A percentile compares a stretch with the other conserved stretches of the same genome.
These are phyloP conservation scores for Auricularia sp. DNA, from an alignment of 768 basidiomycete genomes.

Conservation along the genomic window DNA sequence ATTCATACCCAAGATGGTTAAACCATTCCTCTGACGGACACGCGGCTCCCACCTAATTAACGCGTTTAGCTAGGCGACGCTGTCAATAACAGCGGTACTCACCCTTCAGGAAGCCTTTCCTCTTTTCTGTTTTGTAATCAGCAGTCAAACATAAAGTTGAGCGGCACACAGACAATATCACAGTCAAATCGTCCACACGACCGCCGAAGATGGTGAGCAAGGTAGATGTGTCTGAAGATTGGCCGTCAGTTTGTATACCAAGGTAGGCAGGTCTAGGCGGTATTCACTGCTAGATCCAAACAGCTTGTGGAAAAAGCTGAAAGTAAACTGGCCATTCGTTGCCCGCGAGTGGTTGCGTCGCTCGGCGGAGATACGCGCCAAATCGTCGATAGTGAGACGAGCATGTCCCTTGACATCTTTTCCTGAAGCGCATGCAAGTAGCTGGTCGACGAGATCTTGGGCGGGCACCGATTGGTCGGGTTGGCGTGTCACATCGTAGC, in stretches of 20 bases:
- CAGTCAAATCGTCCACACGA: slow-evolving; percentile 42
- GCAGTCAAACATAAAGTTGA: not conserved
- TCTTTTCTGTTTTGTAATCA: slow-evolving; percentile 27
- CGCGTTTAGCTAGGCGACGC: slow-evolving; percentile 10
- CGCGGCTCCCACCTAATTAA: slow-evolving; percentile 55
- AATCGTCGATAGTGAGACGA: slow-evolving; percentile 45
- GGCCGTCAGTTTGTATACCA: not conserved
- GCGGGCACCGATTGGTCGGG: slow-evolving; percentile 44
- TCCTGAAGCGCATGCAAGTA: slow-evolving; percentile 52
- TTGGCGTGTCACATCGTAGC: slow-evolving; percentile 11
- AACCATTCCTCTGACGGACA: slow-evolving; percentile 40
- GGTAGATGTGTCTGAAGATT: slow-evolving; percentile 42
- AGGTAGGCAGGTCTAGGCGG: not conserved
- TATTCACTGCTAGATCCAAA: slow-evolving; percentile 45
- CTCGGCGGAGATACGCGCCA: slow-evolving; percentile 47
- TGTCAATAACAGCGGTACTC: not conserved
- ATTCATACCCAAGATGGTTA: slow-evolving; percentile 54
- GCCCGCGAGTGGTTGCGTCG: slow-evolving; percentile 49
- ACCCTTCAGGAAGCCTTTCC: slow-evolving; percentile 52
- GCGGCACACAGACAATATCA: slow-evolving; percentile 27
- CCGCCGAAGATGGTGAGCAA: slow-evolving; percentile 63
- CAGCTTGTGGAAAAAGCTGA: slow-evolving; percentile 40
- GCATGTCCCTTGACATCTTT: slow-evolving; percentile 39
- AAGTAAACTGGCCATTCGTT: slow-evolving; percentile 48
- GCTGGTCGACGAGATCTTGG: slow-evolving; percentile 37